A percentile compares a stretch with the other conserved stretches of the same genome.
phyloP scores from a whole-genome alignment of 164 flowering plant genomes.

The Liquidambar formosana region DNA sequence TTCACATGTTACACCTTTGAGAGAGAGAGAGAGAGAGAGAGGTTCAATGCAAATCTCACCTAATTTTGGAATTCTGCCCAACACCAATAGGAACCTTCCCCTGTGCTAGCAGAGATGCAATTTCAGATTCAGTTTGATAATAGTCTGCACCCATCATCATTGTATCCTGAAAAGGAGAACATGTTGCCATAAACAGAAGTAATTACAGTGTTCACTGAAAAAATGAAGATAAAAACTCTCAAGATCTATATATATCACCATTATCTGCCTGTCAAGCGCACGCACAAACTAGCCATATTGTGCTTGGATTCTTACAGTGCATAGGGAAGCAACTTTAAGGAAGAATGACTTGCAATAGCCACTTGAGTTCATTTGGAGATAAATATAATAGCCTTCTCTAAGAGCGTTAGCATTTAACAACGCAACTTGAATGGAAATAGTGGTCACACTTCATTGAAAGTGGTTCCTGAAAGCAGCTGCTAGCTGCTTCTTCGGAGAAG shows the following conservation, averaged over 20 bases:
- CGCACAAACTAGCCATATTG: no score
- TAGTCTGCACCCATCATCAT: slow-evolving; percentile 99
- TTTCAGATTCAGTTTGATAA: slow-evolving; percentile 92
- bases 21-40: background rate
- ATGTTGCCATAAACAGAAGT: background rate
- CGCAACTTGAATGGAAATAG: background rate
- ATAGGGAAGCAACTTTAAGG: no score
- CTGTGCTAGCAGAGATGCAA: slow-evolving; percentile 80
- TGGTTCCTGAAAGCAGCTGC: background rate
- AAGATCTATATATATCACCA: no score
- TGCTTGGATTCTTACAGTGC: no score
- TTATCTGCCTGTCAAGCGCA: no score
- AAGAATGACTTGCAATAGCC: no score
- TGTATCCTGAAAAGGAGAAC: slow-evolving; percentile 60
- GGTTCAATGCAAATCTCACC: slow-evolving; percentile 33
- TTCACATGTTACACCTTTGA: no score
- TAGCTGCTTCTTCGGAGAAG: background rate
- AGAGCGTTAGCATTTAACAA: background rate
- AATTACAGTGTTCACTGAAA: background rate
- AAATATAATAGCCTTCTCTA: no score
- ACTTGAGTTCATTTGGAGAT: background rate
- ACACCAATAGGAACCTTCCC: slow-evolving; percentile 95
- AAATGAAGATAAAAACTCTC: background rate
- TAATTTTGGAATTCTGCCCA: slow-evolving; percentile 82
- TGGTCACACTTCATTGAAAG: background rate